Evolutionary conservation across 139 green algal species (phyloP), one percentile per base, ranked within the genome.

Genomic region (Prasinococcaceae sp.): DNA sequence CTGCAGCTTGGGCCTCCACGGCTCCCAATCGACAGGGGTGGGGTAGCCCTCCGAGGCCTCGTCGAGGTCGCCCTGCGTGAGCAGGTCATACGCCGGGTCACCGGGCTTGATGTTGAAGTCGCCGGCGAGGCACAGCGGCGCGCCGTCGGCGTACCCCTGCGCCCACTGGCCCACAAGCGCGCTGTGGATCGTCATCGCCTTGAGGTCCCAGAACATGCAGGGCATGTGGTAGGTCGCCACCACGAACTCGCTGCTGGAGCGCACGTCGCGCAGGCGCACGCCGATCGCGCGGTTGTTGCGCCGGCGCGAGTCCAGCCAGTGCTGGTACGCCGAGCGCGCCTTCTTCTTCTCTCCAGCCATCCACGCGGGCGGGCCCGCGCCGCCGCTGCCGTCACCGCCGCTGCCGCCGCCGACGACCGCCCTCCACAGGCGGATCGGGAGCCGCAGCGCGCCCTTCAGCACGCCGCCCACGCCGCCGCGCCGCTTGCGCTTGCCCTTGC

Each of bases 141-240:
- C 17, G 32, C 17, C 19, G 2, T 37, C 46, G 16, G 42, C 10
- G 26, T 44, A 30, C 25, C 47, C 3, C 29, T 63, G 53, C 20
- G 46, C 29, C n/a, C 47, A 57, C 60, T 48, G 23, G 10, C 29
- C 37, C n/a, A 38, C 52, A 16, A 69, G 47, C 37, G 30, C 47
- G 4, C 30, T 26, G 53, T 69, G 61, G 19, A 69, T 64, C 5
- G 26, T 50, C 61, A 69, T 69, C 26, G 64, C 61, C 26, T 42
- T 26, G n/a, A 53, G 50, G 17, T 23, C 46, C 9, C 47, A 49
- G 37, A 69, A 69, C 36, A 49, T 47, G 39, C 61, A 69, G 20
- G 61, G 61, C 61, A 69, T 69, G 53, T 69, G 61, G 46, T 69
- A 69, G n/a, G 50, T 69, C 10, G 41, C 46, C 14, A 69, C 61